These are phyloP conservation scores for Lanmaoa rubissima DNA, from an alignment of 768 basidiomycete genomes.

Conservation along the genomic window DNA sequence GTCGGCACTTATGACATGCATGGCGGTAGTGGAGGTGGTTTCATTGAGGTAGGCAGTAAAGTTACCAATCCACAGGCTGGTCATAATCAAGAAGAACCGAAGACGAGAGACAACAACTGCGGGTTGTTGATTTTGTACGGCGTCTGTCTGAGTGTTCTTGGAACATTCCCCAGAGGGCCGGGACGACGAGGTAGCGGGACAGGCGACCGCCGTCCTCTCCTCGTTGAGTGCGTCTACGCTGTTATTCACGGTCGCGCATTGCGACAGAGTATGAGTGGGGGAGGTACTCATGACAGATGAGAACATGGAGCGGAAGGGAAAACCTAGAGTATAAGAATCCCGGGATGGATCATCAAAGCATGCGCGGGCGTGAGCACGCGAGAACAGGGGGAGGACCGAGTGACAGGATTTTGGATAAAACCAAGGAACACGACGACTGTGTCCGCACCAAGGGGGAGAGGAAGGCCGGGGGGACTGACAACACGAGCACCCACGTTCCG, in stretches of 20 bases:
- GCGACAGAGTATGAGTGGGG: slow-evolving; percentile 29
- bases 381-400: slow-evolving; percentile 8
- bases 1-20: slow-evolving; percentile 34
- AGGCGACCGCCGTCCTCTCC: slow-evolving; percentile 19
- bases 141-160: not conserved
- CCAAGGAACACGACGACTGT: slow-evolving; percentile 6
- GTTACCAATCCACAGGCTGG: slow-evolving; percentile 35
- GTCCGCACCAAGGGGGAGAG: slow-evolving; percentile 6
- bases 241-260: slow-evolving; percentile 31
- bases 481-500: slow-evolving; percentile 11
- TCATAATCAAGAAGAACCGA: slow-evolving; percentile 35
- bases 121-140: slow-evolving; percentile 17
- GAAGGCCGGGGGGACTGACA: slow-evolving; percentile 8
- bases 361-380: slow-evolving; percentile 9
- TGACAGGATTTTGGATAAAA: slow-evolving; percentile 3
- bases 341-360: slow-evolving; percentile 16
- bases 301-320: not conserved
- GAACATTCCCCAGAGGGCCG: slow-evolving; percentile 1
- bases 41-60: slow-evolving; percentile 37
- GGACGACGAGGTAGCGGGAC: not conserved
- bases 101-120: slow-evolving; percentile 28
- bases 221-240: slow-evolving; percentile 28
- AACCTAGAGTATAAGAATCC: slow-evolving; percentile 17
- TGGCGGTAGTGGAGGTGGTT: slow-evolving; percentile 35
- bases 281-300: slow-evolving; percentile 27